phyloP scores from a whole-genome alignment of 1,284 basidiomycete species.

The Papiliotrema laurentii region DNA sequence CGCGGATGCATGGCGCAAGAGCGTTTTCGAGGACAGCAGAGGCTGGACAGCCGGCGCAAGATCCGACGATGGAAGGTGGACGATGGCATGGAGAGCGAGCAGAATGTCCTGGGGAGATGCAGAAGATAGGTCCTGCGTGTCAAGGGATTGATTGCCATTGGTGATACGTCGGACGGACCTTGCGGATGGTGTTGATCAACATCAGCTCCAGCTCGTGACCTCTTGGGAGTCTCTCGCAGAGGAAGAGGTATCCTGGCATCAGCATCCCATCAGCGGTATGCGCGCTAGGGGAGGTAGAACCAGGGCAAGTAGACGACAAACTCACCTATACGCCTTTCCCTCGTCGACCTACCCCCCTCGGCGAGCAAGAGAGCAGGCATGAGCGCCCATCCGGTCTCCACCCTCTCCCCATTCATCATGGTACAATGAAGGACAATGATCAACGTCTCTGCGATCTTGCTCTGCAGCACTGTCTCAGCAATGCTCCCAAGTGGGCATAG shows the following conservation, averaged over 20 bases:
- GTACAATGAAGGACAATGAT: slow-evolving; percentile 34
- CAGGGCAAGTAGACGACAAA: neutral
- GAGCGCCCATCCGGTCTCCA: slow-evolving; percentile 28
- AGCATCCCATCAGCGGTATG: too few relatives aligned
- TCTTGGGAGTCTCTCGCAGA: slow-evolving; percentile 29
- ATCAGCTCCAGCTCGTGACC: slow-evolving; percentile 39
- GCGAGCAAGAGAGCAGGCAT: slow-evolving; percentile 40
- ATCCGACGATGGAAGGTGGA: slow-evolving; percentile 32
- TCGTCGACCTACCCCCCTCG: slow-evolving; percentile 28
- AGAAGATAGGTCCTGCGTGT: slow-evolving; percentile 34
- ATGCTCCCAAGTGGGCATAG: neutral
- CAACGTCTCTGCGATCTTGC: slow-evolving; percentile 29
- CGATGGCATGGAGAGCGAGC: slow-evolving; percentile 34
- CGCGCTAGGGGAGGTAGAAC: too few relatives aligned
- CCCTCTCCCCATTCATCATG: neutral
- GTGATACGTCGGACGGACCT: slow-evolving; percentile 19
- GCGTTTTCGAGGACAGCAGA: slow-evolving; percentile 16
- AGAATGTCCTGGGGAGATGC: slow-evolving; percentile 21
- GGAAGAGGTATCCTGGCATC: slow-evolving; percentile 36
- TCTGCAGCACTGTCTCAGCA: too few relatives aligned
- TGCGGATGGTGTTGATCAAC: slow-evolving; percentile 45
- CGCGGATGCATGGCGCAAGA: slow-evolving; percentile 28
- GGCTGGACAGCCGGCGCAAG: slow-evolving; percentile 41
- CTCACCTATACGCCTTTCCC: slow-evolving; percentile 34
- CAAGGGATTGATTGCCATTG: neutral